phyloP scores from a whole-genome alignment of 495 filamentous ascomycete genomes.

The Lasiosphaeria hispida region DNA sequence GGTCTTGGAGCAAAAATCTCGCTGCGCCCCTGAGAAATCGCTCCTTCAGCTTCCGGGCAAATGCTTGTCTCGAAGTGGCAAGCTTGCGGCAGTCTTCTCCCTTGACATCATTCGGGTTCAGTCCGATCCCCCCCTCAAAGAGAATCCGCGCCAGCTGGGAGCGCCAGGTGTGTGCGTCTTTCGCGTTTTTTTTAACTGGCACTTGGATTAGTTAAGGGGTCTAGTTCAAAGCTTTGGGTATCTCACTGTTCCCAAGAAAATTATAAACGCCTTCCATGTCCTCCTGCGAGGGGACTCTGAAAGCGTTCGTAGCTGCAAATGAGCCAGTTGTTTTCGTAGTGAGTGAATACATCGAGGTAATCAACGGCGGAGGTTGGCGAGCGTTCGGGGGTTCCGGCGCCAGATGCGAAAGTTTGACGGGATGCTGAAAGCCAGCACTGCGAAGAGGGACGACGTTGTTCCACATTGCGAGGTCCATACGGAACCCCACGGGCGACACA shows the following conservation, averaged over 20 bases:
- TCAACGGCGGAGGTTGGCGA: constrained; percentile 3
- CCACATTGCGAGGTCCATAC: constrained; percentile 17
- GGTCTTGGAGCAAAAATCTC: constrained; percentile 16
- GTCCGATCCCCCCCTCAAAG: constrained; percentile 11
- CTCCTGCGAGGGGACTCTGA: neutral
- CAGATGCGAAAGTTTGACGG: too few relatives aligned
- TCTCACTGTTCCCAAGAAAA: constrained; percentile 8
- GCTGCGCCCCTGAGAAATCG: constrained; percentile 19
- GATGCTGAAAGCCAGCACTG: neutral
- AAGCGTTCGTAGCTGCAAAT: too few relatives aligned
- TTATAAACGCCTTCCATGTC: constrained; percentile 17
- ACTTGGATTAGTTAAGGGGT: neutral
- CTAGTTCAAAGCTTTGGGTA: neutral
- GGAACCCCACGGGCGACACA: constrained; percentile 12
- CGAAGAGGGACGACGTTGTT: constrained; percentile 9
- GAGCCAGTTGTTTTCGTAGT: neutral
- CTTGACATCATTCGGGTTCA: neutral
- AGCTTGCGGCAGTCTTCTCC: too few relatives aligned
- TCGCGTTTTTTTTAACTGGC: too few relatives aligned
- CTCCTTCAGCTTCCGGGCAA: constrained; percentile 18
- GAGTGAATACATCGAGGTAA: neutral
- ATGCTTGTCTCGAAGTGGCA: too few relatives aligned
- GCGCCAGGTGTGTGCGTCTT: constrained; percentile 13
- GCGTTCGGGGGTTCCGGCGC: neutral
- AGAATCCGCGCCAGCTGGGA: constrained; percentile 12